Base-by-base conservation (phyloP, 2,329 filamentous ascomycete species). In the Aspergillus luchuensis region DNA sequence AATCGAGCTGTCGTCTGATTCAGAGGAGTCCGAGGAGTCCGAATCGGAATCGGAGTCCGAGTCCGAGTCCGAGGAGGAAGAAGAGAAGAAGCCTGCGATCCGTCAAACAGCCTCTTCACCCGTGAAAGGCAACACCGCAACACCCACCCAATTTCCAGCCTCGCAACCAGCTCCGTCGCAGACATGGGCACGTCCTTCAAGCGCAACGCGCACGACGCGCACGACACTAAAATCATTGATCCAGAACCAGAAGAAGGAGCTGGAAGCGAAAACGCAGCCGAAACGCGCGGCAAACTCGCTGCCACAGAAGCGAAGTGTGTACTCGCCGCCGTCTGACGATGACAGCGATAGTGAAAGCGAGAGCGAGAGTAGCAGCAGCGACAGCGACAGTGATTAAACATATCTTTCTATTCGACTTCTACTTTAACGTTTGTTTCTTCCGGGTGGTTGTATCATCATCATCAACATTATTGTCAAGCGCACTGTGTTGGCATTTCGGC, bases 271-370 rank as follows among this genome's bases (percentile, higher is more conserved):
- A 30, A 47, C 55, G 21, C 57, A 61, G 43, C 28, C 38, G 2
- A 43, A 51, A 41, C 36, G 56, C 11, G 38, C 17, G n/a, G 30
- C 30, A 19, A 45, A 43, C 15, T 45, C 8, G 4, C 41, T 33
- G n/a, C 21, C 23, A n/a, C 53, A 17, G 33, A 56, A 28, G 21
- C 23, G 8, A 38, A 36, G 23, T 11, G 17, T 15, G 17, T 19
- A 8, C 15, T 43, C 36, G 25, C 53, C 39, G 39, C 66, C 17
- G 45, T 59, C 5, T 56, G 66, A 8, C 2, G 61, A 57, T 25
- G 56, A 58, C 4, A 65, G 60, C 36, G 58, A 61, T 0, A 60
- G 56, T 23, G 62, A 66, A 13, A 64, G 61, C 11, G 52, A 62
- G 2, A 67, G 53, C 15, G 28, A 30, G 28, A 57, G 59, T 6